Percentiles rank a stretch among this genome's conserved stretches.
Evolutionary conservation across 202 grass and related monocot species (phyloP).

Genomic region (Schoenoplectus tabernaemontani): DNA sequence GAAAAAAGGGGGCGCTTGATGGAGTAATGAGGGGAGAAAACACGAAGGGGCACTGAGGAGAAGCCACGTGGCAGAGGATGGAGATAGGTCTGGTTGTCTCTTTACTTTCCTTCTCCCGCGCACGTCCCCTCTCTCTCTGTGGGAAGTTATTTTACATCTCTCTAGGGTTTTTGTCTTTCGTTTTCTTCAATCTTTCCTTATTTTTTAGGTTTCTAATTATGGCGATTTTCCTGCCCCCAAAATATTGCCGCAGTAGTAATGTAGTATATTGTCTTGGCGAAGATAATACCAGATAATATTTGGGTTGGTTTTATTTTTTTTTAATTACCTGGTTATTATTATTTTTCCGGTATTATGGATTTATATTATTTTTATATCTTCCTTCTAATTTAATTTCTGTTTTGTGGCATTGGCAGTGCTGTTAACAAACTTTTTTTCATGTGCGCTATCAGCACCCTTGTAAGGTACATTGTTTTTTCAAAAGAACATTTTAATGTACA

Average conservation of each 20-base stretch:
- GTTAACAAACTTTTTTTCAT: background rate
- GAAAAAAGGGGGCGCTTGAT: background rate
- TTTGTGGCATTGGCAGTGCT: background rate
- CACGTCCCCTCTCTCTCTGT: background rate
- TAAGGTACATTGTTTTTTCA: background rate
- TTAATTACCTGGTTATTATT: background rate
- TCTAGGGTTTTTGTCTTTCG: conserved; percentile 6
- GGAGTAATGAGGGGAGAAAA: background rate
- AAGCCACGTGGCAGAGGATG: conserved; percentile 28
- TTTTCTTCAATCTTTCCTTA: background rate
- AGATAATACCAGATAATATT: background rate
- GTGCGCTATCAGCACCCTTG: background rate
- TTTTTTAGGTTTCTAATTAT: background rate
- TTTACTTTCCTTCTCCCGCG: background rate
- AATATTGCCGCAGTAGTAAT: background rate
- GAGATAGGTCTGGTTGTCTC: conserved; percentile 1
- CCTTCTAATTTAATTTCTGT: background rate
- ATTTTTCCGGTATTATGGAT: background rate
- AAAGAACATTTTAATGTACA: background rate
- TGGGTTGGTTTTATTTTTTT: background rate
- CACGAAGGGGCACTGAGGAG: background rate
- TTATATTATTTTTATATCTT: background rate
- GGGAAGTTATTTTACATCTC: background rate
- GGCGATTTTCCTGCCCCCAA: background rate
- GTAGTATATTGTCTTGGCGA: background rate